Base-by-base conservation (phyloP, 257 asterid species). In the Henckelia pumila region DNA sequence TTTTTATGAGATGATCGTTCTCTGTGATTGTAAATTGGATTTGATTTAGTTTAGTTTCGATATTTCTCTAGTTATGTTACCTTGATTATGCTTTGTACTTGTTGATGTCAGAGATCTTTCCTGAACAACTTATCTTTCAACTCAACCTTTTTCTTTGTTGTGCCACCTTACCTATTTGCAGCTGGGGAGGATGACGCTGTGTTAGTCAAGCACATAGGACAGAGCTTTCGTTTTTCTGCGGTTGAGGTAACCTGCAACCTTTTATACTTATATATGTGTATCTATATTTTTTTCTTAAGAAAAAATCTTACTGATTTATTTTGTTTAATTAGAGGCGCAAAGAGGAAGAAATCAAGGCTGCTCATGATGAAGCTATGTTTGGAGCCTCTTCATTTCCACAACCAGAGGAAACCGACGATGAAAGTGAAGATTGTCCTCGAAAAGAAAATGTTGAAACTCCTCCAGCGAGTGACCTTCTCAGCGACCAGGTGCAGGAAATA, bases 291-390 rank as follows among this genome's bases (percentile, higher is more conserved):
- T 14, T 44, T 44, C 3, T 13, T 13, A 13, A 14, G 7, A 14
- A 14, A 44, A 13, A 13, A 13, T 44, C 7, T 44, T 14, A 4
- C n/a, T 44, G 52, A 44, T 44, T 44, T 44, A 4, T 44, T 44
- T 14, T 11, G 50, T 17, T 23, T 60, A 59, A 67, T 59, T 26
- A 28, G 61, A 92, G 95, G 83, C 92, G 20, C 75, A 89, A 71
- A 71, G 96, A 89, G 78, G 90, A 84, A 64, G 71, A 76, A 53
- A 77, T 87, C 73, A 87, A 78, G 85, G 83, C 86, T 65, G 92
- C 88, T 56, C 98, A 89, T 9, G 98, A 92, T 57, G 85, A 84
- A 66, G 96, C 96, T 10, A 92, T 89, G 79, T 92, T 92, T 77
- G 96, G 98, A 66, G 89, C 80, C 68, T 75, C 92, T 55, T 77